Percentiles rank a stretch among this genome's conserved stretches.
Conservation (phyloP, 2,329 filamentous ascomycete species). For the Tolypocladium tundrense region DNA sequence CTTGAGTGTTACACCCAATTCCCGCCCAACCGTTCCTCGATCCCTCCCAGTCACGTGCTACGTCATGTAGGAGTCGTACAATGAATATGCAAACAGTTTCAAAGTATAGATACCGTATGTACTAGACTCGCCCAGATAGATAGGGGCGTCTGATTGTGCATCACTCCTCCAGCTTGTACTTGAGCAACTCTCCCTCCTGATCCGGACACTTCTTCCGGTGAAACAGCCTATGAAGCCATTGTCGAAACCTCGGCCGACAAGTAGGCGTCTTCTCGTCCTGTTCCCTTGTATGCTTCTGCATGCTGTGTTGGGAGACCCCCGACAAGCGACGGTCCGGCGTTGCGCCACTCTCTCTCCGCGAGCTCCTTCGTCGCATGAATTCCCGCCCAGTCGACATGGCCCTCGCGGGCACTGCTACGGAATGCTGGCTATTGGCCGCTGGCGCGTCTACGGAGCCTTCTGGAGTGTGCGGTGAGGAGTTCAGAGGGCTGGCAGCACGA, state of each 20-base stretch:
- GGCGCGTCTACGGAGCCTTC: constrained; percentile 1
- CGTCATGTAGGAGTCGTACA: too few relatives aligned
- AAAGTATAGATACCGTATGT: background rate
- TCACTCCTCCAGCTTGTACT: background rate
- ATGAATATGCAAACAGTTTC: background rate
- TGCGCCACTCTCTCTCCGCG: constrained; percentile 3
- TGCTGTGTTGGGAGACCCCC: background rate
- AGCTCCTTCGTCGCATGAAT: constrained; percentile 13
- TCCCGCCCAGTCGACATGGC: constrained; percentile 14
- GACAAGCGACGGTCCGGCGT: background rate
- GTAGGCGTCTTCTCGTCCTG: background rate
- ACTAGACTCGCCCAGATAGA: background rate
- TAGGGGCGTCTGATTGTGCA: background rate
- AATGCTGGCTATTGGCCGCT: background rate
- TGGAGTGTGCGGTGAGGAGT: background rate
- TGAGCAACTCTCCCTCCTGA: background rate
- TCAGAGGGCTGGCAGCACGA: constrained; percentile 2
- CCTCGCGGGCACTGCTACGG: constrained; percentile 5
- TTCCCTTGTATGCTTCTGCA: background rate
- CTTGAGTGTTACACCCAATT: too few relatives aligned
- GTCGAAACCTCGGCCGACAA: constrained; percentile 4
- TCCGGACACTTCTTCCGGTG: constrained; percentile 1
- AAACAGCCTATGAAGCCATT: constrained; percentile 8
- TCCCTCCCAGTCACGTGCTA: too few relatives aligned
- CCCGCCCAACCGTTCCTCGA: too few relatives aligned